Base-by-base conservation (phyloP, 148 eudicot species). In the Amaranthus cruentus region DNA sequence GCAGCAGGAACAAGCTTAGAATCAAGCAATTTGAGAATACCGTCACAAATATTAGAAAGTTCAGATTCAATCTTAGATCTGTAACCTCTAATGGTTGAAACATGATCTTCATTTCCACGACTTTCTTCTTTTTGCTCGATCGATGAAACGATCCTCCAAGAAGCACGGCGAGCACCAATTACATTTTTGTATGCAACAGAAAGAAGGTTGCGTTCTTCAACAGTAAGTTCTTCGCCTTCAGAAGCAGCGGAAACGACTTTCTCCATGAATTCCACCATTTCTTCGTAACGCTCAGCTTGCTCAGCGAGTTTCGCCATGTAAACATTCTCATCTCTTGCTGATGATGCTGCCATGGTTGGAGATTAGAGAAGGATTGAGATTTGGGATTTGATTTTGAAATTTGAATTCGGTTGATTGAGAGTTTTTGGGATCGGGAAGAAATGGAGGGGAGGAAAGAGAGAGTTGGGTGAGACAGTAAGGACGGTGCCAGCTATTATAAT, bases 211-310 rank as follows among this genome's bases (percentile, higher is more conserved):
- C 83, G 80, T 53, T 81, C 83, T 38, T 80, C 79, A 11, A 71
- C 75, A 7, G 78, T 75, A 10, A 80, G 71, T 7, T 80, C 78
- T 8, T 72, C 76, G 47, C 75, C 74, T 49, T 46, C 68, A 9
- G n/a, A 66, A 6, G 71, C 78, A 11, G 75, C 76, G 7, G 77
- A 52, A 5, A 71, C 79, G 3, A 80, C 76, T 48, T 80, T 80
- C 56, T 80, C 83, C 79, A 80, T 80, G 73, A 59, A 80, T 15
- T 80, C 76, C 48, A 72, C 83, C 83, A 80, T 80, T 28, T 80
- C 82, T 4, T 79, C 82, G 68, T 79, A 79, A 1, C 78, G 75
- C 14, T 79, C 82, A 6, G 82, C 82, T 51, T 79, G 78, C 53
- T 79, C 82, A 8, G 81, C 81, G 4, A 78, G 67, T 52, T 78